Conservation (phyloP, 2,329 filamentous ascomycete genomes). For the Stagonosporopsis rhizophila region DNA sequence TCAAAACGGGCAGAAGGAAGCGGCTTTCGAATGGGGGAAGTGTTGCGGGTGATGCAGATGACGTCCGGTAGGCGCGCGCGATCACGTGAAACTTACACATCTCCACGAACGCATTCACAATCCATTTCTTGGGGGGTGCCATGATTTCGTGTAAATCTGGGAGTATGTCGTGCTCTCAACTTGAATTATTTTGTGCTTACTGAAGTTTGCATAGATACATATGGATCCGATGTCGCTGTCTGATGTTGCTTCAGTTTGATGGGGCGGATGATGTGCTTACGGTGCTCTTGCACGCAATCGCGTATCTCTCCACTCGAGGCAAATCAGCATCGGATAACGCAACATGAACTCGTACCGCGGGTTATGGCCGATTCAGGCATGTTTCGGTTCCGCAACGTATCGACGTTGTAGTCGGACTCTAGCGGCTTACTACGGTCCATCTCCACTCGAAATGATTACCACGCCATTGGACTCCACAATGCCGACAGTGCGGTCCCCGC, state of each 20-base stretch:
- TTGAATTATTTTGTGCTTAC: neutral
- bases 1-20: neutral
- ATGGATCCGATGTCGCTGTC: constrained; percentile 31
- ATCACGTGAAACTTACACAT: constrained; percentile 45
- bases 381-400: constrained; percentile 2
- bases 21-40: neutral
- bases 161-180: constrained; percentile 28
- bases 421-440: constrained; percentile 6
- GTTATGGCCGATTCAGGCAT: constrained; percentile 15
- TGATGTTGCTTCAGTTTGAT: constrained; percentile 18
- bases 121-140: constrained; percentile 45
- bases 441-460: constrained; percentile 15
- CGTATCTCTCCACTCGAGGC: constrained; percentile 23
- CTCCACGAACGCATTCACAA: constrained; percentile 55
- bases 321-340: constrained; percentile 13
- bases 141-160: constrained; percentile 24
- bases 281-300: constrained; percentile 37
- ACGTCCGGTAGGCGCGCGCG: neutral
- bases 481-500: constrained; percentile 25
- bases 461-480: constrained; percentile 36
- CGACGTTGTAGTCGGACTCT: constrained; percentile 10
- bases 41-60: neutral
- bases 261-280: constrained; percentile 40
- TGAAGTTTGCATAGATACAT: constrained; percentile 9
- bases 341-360: constrained; percentile 6